These are phyloP conservation scores for Mikania micrantha DNA, from an alignment of 129 eudicot species.

Conservation along the genomic window DNA sequence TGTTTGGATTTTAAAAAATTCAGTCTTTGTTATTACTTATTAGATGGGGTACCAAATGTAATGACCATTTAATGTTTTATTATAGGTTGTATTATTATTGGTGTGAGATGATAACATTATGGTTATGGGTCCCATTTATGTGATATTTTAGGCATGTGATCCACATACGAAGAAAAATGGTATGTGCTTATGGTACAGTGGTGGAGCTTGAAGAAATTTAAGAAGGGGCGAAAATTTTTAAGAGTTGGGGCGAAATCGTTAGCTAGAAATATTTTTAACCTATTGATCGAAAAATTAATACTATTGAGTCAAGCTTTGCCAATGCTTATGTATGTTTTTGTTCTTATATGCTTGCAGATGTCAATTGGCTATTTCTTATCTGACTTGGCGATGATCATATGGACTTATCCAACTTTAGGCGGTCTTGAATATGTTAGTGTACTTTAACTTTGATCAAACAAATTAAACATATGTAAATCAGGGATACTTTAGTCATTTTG, in stretches of 20 bases:
- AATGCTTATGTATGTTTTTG: neutral
- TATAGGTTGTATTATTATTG: neutral
- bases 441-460: neutral
- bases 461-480: neutral
- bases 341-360: slow-evolving; percentile 44
- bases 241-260: no score
- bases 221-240: no score
- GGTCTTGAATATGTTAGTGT: slow-evolving; percentile 92
- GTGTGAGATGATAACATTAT: neutral
- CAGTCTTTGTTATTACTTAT: neutral
- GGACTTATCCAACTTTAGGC: slow-evolving; percentile 80
- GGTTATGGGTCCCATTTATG: neutral
- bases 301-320: no score
- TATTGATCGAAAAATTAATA: no score
- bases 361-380: slow-evolving; percentile 82
- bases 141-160: no score
- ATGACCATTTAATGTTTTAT: neutral
- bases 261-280: no score
- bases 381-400: slow-evolving; percentile 79
- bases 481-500: slow-evolving; percentile 1
- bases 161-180: neutral
- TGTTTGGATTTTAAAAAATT: neutral
- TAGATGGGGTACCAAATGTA: neutral
- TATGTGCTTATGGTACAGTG: no score
- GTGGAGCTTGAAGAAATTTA: no score